Conservation (phyloP, 805 yeast genomes). For the Candida gorgasii region DNA sequence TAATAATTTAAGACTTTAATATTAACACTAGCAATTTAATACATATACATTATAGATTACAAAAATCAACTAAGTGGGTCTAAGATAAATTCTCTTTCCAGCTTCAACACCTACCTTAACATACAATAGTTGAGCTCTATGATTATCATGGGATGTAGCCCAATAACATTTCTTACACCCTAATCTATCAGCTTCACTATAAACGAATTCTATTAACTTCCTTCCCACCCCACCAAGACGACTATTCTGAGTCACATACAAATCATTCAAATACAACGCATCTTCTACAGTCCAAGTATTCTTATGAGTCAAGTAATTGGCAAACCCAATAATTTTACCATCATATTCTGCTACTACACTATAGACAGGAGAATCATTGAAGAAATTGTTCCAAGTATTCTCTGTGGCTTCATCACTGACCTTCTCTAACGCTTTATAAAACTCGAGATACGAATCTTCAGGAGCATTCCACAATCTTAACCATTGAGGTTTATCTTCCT, state of each 20-base stretch:
- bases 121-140: conserved; percentile 57
- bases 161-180: conserved; percentile 48
- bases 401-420: conserved; percentile 40
- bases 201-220: conserved; percentile 49
- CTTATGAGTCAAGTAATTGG: conserved; percentile 48
- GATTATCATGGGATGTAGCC: conserved; percentile 54
- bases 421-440: conserved; percentile 39
- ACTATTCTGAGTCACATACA: conserved; percentile 43
- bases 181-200: conserved; percentile 46
- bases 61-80: conserved; percentile 1
- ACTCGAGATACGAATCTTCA: conserved; percentile 35
- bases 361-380: conserved; percentile 48
- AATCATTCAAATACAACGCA: conserved; percentile 50
- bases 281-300: conserved; percentile 52
- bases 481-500: conserved; percentile 47
- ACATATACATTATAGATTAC: background rate
- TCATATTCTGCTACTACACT: conserved; percentile 45
- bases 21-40: too few species aligned
- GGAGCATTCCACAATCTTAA: conserved; percentile 42
- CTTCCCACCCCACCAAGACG: conserved; percentile 51
- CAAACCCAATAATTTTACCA: conserved; percentile 47
- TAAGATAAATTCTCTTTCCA: conserved; percentile 36
- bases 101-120: conserved; percentile 48
- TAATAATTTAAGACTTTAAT: conserved; percentile 14
- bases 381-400: conserved; percentile 45